Conservation (phyloP, 2,329 filamentous ascomycete genomes). For the Allantophomopsis lycopodina region DNA sequence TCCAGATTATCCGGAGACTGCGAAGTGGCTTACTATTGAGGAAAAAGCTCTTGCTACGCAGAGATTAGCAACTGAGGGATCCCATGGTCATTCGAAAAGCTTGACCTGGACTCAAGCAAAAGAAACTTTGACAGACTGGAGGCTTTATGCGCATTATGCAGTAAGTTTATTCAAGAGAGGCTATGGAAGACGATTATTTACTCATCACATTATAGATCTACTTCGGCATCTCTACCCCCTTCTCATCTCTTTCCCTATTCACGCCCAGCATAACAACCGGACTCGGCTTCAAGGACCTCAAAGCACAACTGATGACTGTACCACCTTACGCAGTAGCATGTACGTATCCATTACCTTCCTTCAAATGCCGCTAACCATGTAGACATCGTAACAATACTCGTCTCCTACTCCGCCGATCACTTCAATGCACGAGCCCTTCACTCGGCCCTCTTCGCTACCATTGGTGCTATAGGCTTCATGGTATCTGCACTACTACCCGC, state of each 20-base stretch:
- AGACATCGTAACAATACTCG: constrained; percentile 29
- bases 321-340: constrained; percentile 51
- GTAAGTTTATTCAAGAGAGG: constrained; percentile 17
- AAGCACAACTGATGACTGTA: constrained; percentile 52
- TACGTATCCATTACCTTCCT: constrained; percentile 3
- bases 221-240: constrained; percentile 36
- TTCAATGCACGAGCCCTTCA: constrained; percentile 42
- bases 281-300: constrained; percentile 23
- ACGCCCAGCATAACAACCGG: constrained; percentile 52
- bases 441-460: constrained; percentile 30
- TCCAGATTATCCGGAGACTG: constrained; percentile 33
- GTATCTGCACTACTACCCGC: constrained; percentile 49
- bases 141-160: constrained; percentile 35
- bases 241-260: constrained; percentile 44
- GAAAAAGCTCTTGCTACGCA: constrained; percentile 27
- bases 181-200: not conserved
- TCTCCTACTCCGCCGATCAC: constrained; percentile 47
- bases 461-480: constrained; percentile 43
- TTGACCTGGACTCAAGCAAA: constrained; percentile 34
- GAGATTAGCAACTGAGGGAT: constrained; percentile 27
- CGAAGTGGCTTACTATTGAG: constrained; percentile 25
- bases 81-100: constrained; percentile 21
- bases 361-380: not conserved
- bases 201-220: constrained; percentile 22
- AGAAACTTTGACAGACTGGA: constrained; percentile 31